Base-by-base conservation (phyloP, 2,329 filamentous ascomycete species). In the Neofusicoccum sp. region DNA sequence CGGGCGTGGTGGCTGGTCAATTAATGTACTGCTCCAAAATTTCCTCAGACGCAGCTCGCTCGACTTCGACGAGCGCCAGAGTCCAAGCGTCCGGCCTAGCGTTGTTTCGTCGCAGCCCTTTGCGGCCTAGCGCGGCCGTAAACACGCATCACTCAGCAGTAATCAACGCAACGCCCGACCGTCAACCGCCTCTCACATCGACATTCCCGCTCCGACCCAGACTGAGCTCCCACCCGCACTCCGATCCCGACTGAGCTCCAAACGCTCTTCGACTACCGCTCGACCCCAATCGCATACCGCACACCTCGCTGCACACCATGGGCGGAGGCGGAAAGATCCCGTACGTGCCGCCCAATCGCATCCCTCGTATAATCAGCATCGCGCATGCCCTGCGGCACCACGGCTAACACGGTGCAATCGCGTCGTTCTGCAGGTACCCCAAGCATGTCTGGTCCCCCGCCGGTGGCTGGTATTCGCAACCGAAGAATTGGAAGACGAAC, bases 401-500 rank as follows among this genome's bases (percentile, higher is more conserved):
- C 24, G 34, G 36, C 51, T 36, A 34, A 59, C 44, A 28, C 38
- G 43, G 51, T 43, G 11, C 26, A 38, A 43, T 31, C 28, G 16
- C 38, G 31, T 44, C 12, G 38, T 30, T 44, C 49, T n/a, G 48
- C 70, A 96, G 91, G 73, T 96, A 96, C 80, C 93, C 92, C 77
- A 97, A 96, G 84, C 93, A 99, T 84, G 91, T 99, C 84, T 99
- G 95, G 95, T 98, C 95, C 73, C 95, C 95, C 64, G 84, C 93
- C 66, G 95, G 95, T 84, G 95, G 95, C 79, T 99, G 95, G 95
- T 99, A 99, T 79, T 81, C 89, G 59, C 93, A 96, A 76, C 95
- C 95, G 58, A 82, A 85, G 68, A 99, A 99, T 84, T 99, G 95
- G 95, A 95, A 89, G 76, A 80, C 81, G 71, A 99, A 99, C 82